Conservation (phyloP, 2,329 filamentous ascomycete species). For the Clarireedia homoeocarpa region DNA sequence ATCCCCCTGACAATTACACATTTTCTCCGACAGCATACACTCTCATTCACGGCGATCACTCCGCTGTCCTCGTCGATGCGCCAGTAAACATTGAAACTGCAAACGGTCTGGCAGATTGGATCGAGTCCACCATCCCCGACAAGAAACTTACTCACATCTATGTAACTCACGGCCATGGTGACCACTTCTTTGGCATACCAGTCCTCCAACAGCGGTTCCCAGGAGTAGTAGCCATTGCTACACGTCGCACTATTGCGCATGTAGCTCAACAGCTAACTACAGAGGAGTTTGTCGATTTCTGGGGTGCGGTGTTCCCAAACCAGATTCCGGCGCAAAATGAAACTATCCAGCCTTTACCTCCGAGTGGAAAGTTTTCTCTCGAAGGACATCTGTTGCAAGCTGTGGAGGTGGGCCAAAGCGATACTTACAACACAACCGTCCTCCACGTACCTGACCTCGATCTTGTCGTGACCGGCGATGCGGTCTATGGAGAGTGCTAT, state of each 20-base stretch:
- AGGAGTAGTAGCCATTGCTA: neutral
- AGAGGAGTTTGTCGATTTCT: neutral
- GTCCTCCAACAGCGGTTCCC: conserved; percentile 29
- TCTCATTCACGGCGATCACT: neutral
- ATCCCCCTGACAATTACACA: neutral
- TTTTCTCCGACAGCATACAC: neutral
- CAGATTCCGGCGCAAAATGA: conserved; percentile 3
- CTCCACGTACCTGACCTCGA: conserved; percentile 26
- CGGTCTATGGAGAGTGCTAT: conserved; percentile 30
- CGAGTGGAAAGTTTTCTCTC: neutral
- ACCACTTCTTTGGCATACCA: conserved; percentile 33
- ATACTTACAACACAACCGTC: conserved; percentile 27
- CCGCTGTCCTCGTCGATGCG: neutral
- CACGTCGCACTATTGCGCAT: neutral
- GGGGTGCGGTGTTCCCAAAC: neutral
- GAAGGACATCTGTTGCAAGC: conserved; percentile 1
- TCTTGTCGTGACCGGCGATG: conserved; percentile 30
- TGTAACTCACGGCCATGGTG: conserved; percentile 35
- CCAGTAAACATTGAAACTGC: neutral
- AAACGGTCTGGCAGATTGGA: conserved; percentile 29
- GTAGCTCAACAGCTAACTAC: neutral
- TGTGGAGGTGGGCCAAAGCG: conserved; percentile 24
- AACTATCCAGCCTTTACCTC: neutral
- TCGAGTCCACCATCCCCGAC: conserved; percentile 25
- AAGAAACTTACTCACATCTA: conserved; percentile 31